These are phyloP conservation scores for Gracilaria domingensis DNA, from an alignment of 23 red algal species.

Conservation along the genomic window DNA sequence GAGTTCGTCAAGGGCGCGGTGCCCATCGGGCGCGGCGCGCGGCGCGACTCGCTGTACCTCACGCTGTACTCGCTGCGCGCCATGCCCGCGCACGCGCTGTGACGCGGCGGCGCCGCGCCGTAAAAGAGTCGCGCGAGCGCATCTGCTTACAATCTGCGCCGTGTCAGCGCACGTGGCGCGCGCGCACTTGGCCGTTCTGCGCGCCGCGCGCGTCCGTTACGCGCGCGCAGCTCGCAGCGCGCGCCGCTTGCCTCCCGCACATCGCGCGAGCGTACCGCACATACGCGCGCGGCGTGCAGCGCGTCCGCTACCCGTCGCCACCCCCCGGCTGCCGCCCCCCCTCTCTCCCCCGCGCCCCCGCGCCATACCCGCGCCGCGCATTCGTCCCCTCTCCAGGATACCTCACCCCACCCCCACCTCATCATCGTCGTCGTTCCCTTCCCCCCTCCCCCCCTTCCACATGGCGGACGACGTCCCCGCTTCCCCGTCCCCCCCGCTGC, in stretches of 20 bases:
- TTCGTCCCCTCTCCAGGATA: no score
- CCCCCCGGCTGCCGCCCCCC: no score
- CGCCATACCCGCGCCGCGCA: no score
- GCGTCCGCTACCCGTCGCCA: no score
- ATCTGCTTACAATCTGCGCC: conserved; percentile 15
- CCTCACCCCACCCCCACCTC: no score
- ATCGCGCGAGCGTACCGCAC: no score
- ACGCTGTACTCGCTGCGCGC: conserved; percentile 29
- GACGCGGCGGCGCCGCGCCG: background rate
- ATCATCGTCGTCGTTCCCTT: background rate
- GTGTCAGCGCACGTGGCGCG: background rate
- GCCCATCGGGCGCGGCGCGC: background rate
- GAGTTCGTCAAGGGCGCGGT: conserved; percentile 42
- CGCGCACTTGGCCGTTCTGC: background rate
- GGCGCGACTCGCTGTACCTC: conserved; percentile 24
- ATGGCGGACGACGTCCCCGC: background rate
- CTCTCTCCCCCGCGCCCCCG: no score
- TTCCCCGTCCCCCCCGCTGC: background rate
- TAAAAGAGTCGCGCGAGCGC: no score
- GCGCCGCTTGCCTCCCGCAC: no score
- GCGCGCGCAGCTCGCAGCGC: no score
- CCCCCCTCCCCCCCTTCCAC: background rate
- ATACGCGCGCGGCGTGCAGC: no score
- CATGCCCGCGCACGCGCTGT: conserved; percentile 14
- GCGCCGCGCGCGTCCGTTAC: background rate